Percentiles rank a stretch among this genome's conserved stretches.
Evolutionary conservation across 2,329 filamentous ascomycete genomes (phyloP).

Genomic region (Aspergillus ruber): DNA sequence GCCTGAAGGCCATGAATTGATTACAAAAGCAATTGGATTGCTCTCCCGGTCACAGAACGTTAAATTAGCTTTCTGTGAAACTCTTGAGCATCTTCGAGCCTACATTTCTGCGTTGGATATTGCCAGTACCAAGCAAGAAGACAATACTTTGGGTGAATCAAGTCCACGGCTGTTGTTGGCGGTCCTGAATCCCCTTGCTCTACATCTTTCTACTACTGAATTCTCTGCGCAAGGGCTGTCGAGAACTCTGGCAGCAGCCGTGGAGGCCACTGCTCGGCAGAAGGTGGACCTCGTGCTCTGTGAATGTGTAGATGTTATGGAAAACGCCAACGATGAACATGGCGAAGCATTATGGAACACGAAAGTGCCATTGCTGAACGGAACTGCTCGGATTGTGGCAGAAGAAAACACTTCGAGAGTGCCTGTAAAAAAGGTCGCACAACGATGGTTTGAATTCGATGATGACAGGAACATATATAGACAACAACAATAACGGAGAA

Average conservation of each 20-base stretch:
- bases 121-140: not conserved
- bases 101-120: conserved; percentile 55
- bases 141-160: conserved; percentile 1
- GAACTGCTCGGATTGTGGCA: conserved; percentile 44
- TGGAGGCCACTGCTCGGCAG: conserved; percentile 30
- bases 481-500: not conserved
- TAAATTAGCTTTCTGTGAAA: conserved; percentile 65
- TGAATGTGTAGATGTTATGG: conserved; percentile 32
- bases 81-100: conserved; percentile 69
- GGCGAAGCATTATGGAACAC: conserved; percentile 41
- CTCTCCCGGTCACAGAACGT: conserved; percentile 64
- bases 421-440: conserved; percentile 51
- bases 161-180: conserved; percentile 24
- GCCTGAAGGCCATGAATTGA: conserved; percentile 37
- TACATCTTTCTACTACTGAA: conserved; percentile 39
- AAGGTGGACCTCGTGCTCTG: conserved; percentile 31
- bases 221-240: conserved; percentile 45
- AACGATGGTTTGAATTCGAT: conserved; percentile 60
- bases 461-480: conserved; percentile 22
- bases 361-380: conserved; percentile 57
- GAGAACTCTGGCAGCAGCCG: conserved; percentile 35
- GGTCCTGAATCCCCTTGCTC: conserved; percentile 35
- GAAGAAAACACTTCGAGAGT: conserved; percentile 52
- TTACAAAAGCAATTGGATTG: conserved; percentile 61
- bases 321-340: conserved; percentile 22